Base-by-base conservation (phyloP, 2,329 filamentous ascomycete genomes). In the Conoideocrella luteorostrata region DNA sequence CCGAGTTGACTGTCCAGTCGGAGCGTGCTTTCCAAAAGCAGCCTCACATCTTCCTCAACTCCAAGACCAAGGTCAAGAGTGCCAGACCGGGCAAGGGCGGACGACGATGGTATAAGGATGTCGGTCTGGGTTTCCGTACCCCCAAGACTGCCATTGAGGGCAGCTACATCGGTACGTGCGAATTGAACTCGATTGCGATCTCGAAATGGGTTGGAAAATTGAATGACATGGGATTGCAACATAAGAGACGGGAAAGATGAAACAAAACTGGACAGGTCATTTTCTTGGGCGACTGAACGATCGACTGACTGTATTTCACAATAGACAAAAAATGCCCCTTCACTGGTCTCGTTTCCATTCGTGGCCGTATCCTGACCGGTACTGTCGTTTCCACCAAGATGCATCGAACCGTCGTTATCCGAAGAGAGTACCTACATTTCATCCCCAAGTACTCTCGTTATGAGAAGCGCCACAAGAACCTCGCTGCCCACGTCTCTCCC, bases 21-120 rank as follows among this genome's bases (percentile, higher is more conserved):
- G 93, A 98, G 86, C 91, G 93, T 80, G 93, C 93, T 82, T 98
- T 87, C 88, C 93, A 97, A 78, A 98, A 98, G 86, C 91, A 98
- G 83, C 93, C 93, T 73, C 93, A 98, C 77, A 95, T 98, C 82
- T 98, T 97, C 88, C 83, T 87, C 67, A 96, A 97, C 85, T 80
- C 85, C 70, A 98, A 98, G 86, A 77, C 78, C 72, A 88, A 89
- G 80, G 75, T 82, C 69, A 84, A 86, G 75, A 88, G 86, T 70
- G 77, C 77, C 72, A 84, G 84, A 71, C 85, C 85, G 63, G 89
- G 89, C 72, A 94, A 95, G 84, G 86, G 82, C 71, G 88, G 88
- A 64, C 86, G 88, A 75, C 84, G 90, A 90, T 76, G 72, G 89
- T 96, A 95, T 77, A 98, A 98, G 86, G 93, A 98, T 69, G 89